Percentiles rank a stretch among this genome's conserved stretches.
phyloP scores from a whole-genome alignment of 2,329 filamentous ascomycete genomes.

The Mycosphaerella sp. region DNA sequence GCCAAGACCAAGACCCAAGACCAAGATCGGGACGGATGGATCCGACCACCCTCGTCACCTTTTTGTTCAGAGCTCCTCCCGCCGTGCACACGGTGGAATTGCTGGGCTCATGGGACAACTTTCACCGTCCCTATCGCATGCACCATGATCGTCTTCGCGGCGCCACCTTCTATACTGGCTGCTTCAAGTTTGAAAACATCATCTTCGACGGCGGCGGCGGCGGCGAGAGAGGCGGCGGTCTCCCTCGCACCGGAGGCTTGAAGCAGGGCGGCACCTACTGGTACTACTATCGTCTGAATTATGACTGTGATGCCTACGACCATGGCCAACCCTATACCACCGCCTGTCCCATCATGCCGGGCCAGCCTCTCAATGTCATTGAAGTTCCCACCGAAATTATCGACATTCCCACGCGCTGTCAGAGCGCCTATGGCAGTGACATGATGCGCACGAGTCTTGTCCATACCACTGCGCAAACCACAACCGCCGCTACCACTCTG shows the following conservation, averaged over 20 bases:
- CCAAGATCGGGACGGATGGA: slow-evolving; percentile 25
- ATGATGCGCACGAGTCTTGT: slow-evolving; percentile 22
- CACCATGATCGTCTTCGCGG: slow-evolving; percentile 71
- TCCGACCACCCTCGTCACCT: slow-evolving; percentile 35
- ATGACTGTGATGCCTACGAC: slow-evolving; percentile 70
- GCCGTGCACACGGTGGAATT: slow-evolving; percentile 66
- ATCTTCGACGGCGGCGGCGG: slow-evolving; percentile 60
- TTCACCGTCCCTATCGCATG: slow-evolving; percentile 70
- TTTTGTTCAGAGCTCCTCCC: slow-evolving; percentile 37
- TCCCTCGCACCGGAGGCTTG: slow-evolving; percentile 57
- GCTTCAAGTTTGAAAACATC: slow-evolving; percentile 77
- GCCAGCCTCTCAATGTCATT: slow-evolving; percentile 78
- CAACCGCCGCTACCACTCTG: slow-evolving; percentile 17
- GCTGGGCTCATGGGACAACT: slow-evolving; percentile 94
- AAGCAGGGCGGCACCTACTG: slow-evolving; percentile 93
- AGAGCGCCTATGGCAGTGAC: slow-evolving; percentile 28
- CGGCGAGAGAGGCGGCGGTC: too few relatives aligned
- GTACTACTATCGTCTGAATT: slow-evolving; percentile 91
- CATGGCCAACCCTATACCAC: slow-evolving; percentile 66
- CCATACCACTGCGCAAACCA: slow-evolving; percentile 9
- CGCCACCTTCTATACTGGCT: slow-evolving; percentile 74
- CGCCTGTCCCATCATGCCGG: slow-evolving; percentile 76
- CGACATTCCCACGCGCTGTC: slow-evolving; percentile 23
- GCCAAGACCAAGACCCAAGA: too few relatives aligned
- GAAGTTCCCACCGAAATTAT: slow-evolving; percentile 63